Base-by-base conservation (phyloP, 2,329 filamentous ascomycete species). In the Colletotrichum tofieldiae region DNA sequence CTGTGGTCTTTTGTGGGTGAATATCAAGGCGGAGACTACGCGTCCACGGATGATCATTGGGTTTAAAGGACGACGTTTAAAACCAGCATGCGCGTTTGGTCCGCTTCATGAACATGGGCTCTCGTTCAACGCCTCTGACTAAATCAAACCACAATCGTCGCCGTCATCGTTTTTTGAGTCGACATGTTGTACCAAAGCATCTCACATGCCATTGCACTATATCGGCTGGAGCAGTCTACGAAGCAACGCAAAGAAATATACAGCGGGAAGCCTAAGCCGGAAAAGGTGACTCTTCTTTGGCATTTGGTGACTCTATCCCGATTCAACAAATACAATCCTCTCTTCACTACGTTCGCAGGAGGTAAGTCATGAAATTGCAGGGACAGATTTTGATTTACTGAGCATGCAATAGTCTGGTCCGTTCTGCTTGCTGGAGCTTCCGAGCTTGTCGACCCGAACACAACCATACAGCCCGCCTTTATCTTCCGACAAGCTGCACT, bases 401-500 rank as follows among this genome's bases (percentile, higher is more conserved):
- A 72, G 54, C 23, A 6, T 26, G 52, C 43, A 18, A 61, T 35
- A 72, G 70, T 72, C 20, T 72, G 70, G 70, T 72, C 70, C n/a
- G 70, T 66, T 20, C 47, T 72, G 23, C 39, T 72, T 23, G 65
- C 70, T 23, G 70, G 70, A 35, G 70, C 70, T 23, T 69, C 65
- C 45, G 70, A 72, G 47, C 39, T 72, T 2, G 66, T 54, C 49
- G 62, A 55, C 26, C 65, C 65, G 23, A 29, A 32, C 7, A 55
- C 58, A 6, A 60, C 55, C 16, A 64, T 65, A 14, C 70, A 72
- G 29, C 58, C 73, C 2, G 73, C 59, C 32, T 73, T 75, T 29
- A 74, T 79, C 14, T 73, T 79, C 55, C 41, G 64, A 11, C 77
- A 78, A 41, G 75, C 76, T 1, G 65, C 71, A 7, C 64, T 78